These are phyloP conservation scores for Beauveria australis DNA, from an alignment of 2,329 filamentous ascomycete genomes.

Conservation along the genomic window DNA sequence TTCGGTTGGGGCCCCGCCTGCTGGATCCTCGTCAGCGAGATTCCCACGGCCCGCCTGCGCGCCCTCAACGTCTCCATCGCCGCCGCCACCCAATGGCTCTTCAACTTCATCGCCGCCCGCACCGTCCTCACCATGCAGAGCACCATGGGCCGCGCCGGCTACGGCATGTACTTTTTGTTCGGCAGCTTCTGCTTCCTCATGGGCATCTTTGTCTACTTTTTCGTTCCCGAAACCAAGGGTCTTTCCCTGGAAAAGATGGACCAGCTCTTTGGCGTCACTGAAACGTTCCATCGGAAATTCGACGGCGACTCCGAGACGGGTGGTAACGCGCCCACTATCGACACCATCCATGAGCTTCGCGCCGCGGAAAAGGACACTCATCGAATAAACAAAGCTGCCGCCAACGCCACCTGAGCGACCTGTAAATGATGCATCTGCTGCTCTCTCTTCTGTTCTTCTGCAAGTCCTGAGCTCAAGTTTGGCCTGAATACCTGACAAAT, in stretches of 20 bases:
- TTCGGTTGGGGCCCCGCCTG: conserved; percentile 64
- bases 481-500: background rate
- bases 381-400: background rate
- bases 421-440: background rate
- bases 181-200: conserved; percentile 57
- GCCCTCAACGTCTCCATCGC: conserved; percentile 60
- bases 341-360: background rate
- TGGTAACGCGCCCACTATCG: background rate
- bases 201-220: conserved; percentile 58
- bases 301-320: conserved; percentile 22
- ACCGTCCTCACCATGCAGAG: conserved; percentile 61
- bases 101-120: conserved; percentile 64
- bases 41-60: conserved; percentile 57
- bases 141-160: conserved; percentile 36
- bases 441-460: background rate
- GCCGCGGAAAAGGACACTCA: background rate
- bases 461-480: background rate
- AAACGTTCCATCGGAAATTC: conserved; percentile 25
- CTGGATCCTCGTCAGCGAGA: conserved; percentile 65
- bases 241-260: conserved; percentile 56
- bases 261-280: conserved; percentile 54
- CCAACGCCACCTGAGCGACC: background rate
- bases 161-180: conserved; percentile 62
- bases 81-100: conserved; percentile 63
- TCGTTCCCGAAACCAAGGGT: conserved; percentile 65